Evolutionary conservation across 306 rosid species (phyloP).

Genomic region (Vicia villosa): DNA sequence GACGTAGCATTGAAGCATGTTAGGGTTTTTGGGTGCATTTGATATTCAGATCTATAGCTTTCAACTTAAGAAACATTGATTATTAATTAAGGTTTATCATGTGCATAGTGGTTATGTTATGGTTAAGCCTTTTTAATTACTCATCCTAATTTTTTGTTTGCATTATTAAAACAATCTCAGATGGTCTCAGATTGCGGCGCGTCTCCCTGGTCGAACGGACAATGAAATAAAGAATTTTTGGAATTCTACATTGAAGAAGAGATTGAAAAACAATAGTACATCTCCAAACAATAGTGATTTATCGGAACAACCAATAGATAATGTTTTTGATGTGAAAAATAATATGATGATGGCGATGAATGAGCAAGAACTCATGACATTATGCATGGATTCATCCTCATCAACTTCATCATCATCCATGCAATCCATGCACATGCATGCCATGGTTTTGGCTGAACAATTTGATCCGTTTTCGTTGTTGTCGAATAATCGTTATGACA

Average conservation of each 20-base stretch:
- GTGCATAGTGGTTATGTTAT: not conserved
- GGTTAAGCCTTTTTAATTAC: not conserved
- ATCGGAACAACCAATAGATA: constrained; percentile 43
- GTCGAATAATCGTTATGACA: constrained; percentile 47
- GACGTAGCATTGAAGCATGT: constrained; percentile 31
- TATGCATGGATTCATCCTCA: constrained; percentile 75
- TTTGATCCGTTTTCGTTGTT: constrained; percentile 58
- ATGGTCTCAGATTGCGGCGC: constrained; percentile 98
- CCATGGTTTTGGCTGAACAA: constrained; percentile 34
- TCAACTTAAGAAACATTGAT: constrained; percentile 25
- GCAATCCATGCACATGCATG: constrained; percentile 52
- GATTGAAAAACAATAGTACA: constrained; percentile 51
- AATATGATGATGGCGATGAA: constrained; percentile 41
- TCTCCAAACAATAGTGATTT: constrained; percentile 66
- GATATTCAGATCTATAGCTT: constrained; percentile 24
- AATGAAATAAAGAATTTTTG: constrained; percentile 95
- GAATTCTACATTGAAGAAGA: constrained; percentile 85
- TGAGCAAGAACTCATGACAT: constrained; percentile 49
- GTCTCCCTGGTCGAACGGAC: constrained; percentile 94
- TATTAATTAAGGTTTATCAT: not conserved
- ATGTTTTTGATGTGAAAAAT: constrained; percentile 35
- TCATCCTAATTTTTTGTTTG: not conserved
- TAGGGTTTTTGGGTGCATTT: constrained; percentile 10
- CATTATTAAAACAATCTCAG: constrained; percentile 38
- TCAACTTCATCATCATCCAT: constrained; percentile 60